Evolutionary conservation across 2,329 filamentous ascomycete species (phyloP).

Genomic region (Ilyonectria sp.): DNA sequence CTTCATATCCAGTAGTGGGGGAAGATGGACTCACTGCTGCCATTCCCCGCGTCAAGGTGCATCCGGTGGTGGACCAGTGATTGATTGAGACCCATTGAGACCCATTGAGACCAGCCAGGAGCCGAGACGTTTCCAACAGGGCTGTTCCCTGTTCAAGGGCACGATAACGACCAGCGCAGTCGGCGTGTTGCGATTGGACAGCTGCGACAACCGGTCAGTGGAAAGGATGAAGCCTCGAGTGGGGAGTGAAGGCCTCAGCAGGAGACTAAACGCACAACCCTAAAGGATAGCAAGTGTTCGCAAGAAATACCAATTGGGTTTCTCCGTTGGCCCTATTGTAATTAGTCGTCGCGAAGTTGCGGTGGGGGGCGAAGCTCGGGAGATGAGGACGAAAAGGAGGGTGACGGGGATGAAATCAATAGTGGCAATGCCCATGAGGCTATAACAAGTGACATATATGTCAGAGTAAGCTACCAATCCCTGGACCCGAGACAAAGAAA

Average conservation of each 20-base stretch:
- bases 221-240: constrained; percentile 42
- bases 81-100: constrained; percentile 26
- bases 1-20: constrained; percentile 30
- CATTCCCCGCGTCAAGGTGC: constrained; percentile 43
- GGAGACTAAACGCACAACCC: constrained; percentile 29
- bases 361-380: background rate
- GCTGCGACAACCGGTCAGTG: constrained; percentile 34
- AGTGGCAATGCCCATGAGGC: constrained; percentile 33
- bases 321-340: background rate
- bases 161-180: constrained; percentile 17
- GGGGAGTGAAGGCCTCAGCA: constrained; percentile 4
- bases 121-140: constrained; percentile 32
- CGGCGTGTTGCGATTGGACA: constrained; percentile 15
- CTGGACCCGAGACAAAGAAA: constrained; percentile 14
- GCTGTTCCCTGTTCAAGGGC: constrained; percentile 37
- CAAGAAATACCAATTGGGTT: background rate
- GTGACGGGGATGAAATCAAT: constrained; percentile 39
- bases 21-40: constrained; percentile 25
- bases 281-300: background rate
- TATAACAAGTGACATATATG: constrained; percentile 43
- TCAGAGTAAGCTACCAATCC: constrained; percentile 27
- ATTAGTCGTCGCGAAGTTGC: constrained; percentile 4
- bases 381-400: constrained; percentile 7
- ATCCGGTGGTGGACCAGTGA: constrained; percentile 37
- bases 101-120: constrained; percentile 25